phyloP scores from a whole-genome alignment of 129 eudicot species.

The Kitagawia praeruptora region DNA sequence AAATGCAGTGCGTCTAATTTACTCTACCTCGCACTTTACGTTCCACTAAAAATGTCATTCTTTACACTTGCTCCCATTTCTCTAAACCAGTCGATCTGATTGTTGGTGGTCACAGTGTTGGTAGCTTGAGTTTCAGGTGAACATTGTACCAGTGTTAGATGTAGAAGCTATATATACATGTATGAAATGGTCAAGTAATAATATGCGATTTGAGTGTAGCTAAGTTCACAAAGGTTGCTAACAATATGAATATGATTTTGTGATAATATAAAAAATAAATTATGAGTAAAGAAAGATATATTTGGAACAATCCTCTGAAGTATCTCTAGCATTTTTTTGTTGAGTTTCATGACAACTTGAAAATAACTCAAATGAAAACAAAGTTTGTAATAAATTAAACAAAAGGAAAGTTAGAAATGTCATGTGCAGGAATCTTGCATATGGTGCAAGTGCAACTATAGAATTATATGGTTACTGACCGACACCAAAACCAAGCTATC shows the following conservation, averaged over 20 bases:
- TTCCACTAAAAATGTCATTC: neutral
- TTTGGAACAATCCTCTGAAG: neutral
- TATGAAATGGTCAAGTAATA: neutral
- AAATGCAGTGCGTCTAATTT: neutral
- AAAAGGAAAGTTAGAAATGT: neutral
- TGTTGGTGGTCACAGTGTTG: neutral
- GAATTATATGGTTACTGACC: neutral
- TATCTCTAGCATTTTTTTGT: neutral
- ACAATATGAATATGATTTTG: neutral
- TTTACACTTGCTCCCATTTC: neutral
- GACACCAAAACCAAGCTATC: neutral
- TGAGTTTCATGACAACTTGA: neutral
- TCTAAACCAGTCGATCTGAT: neutral
- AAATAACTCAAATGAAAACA: neutral
- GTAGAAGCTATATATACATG: neutral
- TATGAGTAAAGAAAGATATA: neutral
- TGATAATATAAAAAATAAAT: neutral
- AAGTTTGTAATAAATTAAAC: neutral
- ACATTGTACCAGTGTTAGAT: neutral
- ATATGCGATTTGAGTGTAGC: neutral
- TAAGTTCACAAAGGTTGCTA: neutral
- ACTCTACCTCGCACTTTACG: neutral
- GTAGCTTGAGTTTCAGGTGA: neutral
- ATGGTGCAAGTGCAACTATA: neutral
- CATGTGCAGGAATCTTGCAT: neutral